Percentiles rank a stretch among this genome's conserved stretches.
phyloP scores from a whole-genome alignment of 495 filamentous ascomycete genomes.

The Hypoxylon crocopeplum region DNA sequence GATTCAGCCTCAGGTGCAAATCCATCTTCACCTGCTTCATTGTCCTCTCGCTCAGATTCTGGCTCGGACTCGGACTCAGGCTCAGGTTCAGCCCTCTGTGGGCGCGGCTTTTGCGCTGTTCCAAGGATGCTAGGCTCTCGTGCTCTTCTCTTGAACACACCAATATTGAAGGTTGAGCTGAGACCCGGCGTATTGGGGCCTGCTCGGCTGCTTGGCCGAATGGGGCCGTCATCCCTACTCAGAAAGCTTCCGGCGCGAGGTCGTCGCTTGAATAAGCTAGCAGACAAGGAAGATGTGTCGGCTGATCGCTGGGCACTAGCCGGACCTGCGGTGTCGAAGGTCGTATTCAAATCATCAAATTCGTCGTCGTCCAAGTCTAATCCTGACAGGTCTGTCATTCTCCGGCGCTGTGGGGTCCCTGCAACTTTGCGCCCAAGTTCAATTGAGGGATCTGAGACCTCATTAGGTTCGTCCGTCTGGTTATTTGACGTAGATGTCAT shows the following conservation, averaged over 20 bases:
- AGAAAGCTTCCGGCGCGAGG: constrained; percentile 56
- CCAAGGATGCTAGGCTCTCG: constrained; percentile 58
- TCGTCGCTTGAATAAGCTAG: constrained; percentile 51
- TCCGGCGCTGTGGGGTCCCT: constrained; percentile 36
- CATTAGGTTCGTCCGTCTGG: constrained; percentile 8
- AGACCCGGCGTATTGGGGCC: constrained; percentile 53
- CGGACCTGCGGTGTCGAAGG: constrained; percentile 43
- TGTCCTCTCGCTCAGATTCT: constrained; percentile 32
- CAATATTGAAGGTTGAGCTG: constrained; percentile 53
- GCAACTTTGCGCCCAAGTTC: constrained; percentile 42
- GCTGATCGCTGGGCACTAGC: constrained; percentile 47
- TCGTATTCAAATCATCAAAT: constrained; percentile 55
- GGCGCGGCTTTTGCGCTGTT: constrained; percentile 46
- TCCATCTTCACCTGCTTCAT: constrained; percentile 39
- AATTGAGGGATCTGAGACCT: constrained; percentile 24
- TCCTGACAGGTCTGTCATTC: constrained; percentile 49
- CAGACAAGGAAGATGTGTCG: constrained; percentile 53
- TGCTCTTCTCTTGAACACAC: constrained; percentile 51
- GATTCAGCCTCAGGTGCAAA: constrained; percentile 56
- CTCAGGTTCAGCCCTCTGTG: constrained; percentile 35
- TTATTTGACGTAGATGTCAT: constrained; percentile 45
- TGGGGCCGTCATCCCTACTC: constrained; percentile 50
- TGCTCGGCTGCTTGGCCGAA: constrained; percentile 55
- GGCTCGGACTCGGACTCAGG: constrained; percentile 33
- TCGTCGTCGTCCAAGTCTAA: constrained; percentile 54